A percentile compares a stretch with the other conserved stretches of the same genome.
Evolutionary conservation across 2,329 filamentous ascomycete species (phyloP).

Genomic region (Trichoderma asperellum): DNA sequence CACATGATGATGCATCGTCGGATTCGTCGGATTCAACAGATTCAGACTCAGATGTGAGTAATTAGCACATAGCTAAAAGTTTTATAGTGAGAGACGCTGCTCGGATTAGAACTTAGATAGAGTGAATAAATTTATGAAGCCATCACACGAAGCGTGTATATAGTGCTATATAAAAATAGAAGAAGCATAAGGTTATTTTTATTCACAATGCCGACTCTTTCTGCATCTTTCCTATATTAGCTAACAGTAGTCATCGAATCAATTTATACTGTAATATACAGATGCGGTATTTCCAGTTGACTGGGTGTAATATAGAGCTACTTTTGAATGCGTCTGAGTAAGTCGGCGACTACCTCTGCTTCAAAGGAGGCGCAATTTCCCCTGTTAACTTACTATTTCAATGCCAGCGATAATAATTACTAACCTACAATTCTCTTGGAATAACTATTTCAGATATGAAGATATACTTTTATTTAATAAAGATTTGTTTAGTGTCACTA

Average conservation of each 20-base stretch:
- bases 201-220: rapidly evolving
- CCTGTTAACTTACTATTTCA: background rate
- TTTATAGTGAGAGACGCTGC: background rate
- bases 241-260: background rate
- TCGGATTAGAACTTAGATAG: background rate
- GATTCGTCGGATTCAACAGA: slow-evolving; percentile 25
- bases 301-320: background rate
- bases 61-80: background rate
- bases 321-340: background rate
- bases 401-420: background rate
- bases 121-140: background rate
- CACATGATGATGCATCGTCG: slow-evolving; percentile 21
- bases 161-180: background rate
- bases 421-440: background rate
- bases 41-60: slow-evolving; percentile 27
- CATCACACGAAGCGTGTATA: background rate
- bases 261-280: background rate
- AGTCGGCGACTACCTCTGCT: background rate
- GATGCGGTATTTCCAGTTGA: background rate
- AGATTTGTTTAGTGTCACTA: background rate
- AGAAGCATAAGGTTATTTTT: background rate
- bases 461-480: background rate
- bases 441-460: background rate
- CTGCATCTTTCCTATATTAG: background rate
- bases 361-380: background rate